phyloP scores from a whole-genome alignment of 1,139 yeast species.

The Torulaspora pretoriensis region DNA sequence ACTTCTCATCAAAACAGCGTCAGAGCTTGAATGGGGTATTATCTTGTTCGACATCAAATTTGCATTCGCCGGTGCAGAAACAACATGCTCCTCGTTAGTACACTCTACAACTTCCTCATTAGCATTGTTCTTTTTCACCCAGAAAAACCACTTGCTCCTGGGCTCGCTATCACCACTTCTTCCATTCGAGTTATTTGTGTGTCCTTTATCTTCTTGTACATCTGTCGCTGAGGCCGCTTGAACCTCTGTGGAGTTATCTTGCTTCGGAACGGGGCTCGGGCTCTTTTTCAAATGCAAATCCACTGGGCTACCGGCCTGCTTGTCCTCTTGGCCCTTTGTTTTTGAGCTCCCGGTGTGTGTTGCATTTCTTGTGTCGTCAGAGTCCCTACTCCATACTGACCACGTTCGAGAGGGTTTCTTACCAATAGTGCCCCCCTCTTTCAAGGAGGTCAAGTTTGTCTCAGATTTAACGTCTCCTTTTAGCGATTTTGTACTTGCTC shows the following conservation, averaged over 20 bases:
- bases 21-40: constrained; percentile 23
- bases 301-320: background rate
- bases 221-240: background rate
- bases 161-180: background rate
- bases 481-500: constrained; percentile 9
- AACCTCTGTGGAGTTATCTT: background rate
- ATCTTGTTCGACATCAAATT: constrained; percentile 24
- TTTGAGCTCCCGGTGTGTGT: background rate
- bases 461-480: constrained; percentile 12
- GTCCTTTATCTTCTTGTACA: background rate
- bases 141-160: constrained; percentile 30
- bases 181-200: background rate
- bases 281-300: constrained; percentile 1
- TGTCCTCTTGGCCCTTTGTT: background rate
- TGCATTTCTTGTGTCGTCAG: constrained; percentile 3
- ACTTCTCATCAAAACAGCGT: constrained; percentile 23
- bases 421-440: background rate
- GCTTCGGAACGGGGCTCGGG: constrained; percentile 5
- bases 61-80: constrained; percentile 6
- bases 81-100: constrained; percentile 14
- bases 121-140: constrained; percentile 22
- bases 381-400: constrained; percentile 16
- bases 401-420: constrained; percentile 11
- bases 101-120: constrained; percentile 11
- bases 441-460: constrained; percentile 3